A percentile compares a stretch with the other conserved stretches of the same genome.
Evolutionary conservation across 805 yeast genomes (phyloP).

Genomic region (Saccharomycopsis sp.): DNA sequence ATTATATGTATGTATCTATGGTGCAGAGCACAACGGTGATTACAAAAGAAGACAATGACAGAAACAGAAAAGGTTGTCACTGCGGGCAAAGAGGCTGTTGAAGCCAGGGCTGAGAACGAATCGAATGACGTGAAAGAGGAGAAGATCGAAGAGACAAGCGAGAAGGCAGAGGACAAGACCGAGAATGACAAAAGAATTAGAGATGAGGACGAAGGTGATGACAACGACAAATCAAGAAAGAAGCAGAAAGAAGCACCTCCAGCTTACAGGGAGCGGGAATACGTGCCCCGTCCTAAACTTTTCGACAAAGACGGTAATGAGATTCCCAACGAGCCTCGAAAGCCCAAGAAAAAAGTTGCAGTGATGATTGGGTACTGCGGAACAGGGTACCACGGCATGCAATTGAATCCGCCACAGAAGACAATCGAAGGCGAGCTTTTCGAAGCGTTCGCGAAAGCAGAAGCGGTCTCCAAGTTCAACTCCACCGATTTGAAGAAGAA

Average conservation of each 20-base stretch:
- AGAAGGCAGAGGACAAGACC: neutral
- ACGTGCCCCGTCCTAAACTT: constrained; percentile 17
- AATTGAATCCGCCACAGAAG: constrained; percentile 74
- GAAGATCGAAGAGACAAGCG: neutral
- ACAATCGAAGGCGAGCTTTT: constrained; percentile 89
- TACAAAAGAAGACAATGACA: no score
- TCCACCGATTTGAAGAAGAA: constrained; percentile 81
- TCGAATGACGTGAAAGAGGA: neutral
- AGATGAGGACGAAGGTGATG: neutral
- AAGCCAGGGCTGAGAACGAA: neutral
- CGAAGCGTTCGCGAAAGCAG: constrained; percentile 74
- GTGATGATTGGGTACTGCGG: constrained; percentile 92
- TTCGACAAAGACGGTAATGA: constrained; percentile 59
- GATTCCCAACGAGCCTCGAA: constrained; percentile 45
- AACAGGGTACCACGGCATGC: constrained; percentile 96
- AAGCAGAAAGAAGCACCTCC: neutral
- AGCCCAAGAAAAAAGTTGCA: constrained; percentile 88
- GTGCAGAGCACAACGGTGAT: no score
- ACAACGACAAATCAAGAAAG: neutral
- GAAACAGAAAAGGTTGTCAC: no score
- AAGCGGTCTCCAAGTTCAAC: constrained; percentile 81
- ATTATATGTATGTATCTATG: no score
- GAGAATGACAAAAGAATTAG: neutral
- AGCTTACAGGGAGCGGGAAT: constrained; percentile 1
- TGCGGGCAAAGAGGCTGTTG: no score